Evolutionary conservation across 371 early-diverging fungal genomes (phyloP), one percentile per base, ranked within the genome.

Genomic region (Apophysomyces elegans): DNA sequence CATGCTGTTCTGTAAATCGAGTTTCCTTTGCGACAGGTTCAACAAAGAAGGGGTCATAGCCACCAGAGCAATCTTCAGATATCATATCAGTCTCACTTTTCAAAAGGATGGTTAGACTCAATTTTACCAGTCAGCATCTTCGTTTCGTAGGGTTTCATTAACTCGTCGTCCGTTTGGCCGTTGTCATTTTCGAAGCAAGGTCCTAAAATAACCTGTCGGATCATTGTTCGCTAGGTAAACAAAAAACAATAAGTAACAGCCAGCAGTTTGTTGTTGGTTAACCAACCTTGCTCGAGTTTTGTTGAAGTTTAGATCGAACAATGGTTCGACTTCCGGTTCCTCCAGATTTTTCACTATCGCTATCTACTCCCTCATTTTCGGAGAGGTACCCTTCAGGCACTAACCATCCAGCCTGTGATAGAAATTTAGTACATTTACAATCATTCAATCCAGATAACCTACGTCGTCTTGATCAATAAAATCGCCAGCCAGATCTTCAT

Each of bases 381-480:
- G 93, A 92, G 8, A 94, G 75, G 73, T 94, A 94, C 0, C 92
- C 92, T 75, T 88, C 86, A 11, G 91, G 93, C 4, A 91, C 91
- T n/a, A 85, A 74, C 88, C 87, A 91, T 18, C 82, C 87, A 45
- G 84, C 83, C 84, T 80, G 60, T 50, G 63, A 11, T 5, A 58
- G 9, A 47, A 38, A 45, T 35, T 61, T 37, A 14, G 18, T 60
- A 59, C 37, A 57, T 18, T 13, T 16, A 35, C 1, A 50, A 58
- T 36, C 11, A 6, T 2, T 7, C 45, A 38, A 43, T 18, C 13
- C 44, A 16, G 44, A 4, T 46, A 12, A 39, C 67, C 60, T 72
- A 77, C 75, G 71, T 77, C 79, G 38, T 76, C 81, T 11, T 77
- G 76, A 41, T 83, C 78, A 71, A 77, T 77, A 67, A 72, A 59